These are phyloP conservation scores for Podila minutissima DNA, from an alignment of 192 early-diverging fungal species.

Conservation along the genomic window DNA sequence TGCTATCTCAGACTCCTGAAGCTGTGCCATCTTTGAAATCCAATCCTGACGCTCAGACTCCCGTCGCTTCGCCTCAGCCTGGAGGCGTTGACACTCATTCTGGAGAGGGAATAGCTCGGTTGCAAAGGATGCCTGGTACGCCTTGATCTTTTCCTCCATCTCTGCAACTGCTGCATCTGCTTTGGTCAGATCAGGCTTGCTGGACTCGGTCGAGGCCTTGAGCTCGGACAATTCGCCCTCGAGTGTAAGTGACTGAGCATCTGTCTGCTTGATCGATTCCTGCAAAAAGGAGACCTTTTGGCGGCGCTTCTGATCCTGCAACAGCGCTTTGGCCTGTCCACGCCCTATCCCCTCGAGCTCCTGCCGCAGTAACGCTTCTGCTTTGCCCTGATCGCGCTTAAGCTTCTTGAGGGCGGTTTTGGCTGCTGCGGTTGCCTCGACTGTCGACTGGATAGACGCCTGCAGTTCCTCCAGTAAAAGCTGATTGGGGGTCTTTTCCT, in stretches of 20 bases:
- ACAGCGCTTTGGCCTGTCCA: conserved; percentile 30
- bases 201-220: not conserved
- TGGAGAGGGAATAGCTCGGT: conserved; percentile 27
- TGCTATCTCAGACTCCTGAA: conserved; percentile 34
- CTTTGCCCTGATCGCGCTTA: conserved; percentile 36
- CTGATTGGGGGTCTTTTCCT: conserved; percentile 17
- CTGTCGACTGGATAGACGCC: conserved; percentile 16
- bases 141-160: conserved; percentile 16
- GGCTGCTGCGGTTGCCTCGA: conserved; percentile 13
- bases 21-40: conserved; percentile 7
- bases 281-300: conserved; percentile 47
- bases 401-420: conserved; percentile 29
- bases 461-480: conserved; percentile 22
- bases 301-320: conserved; percentile 49
- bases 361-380: conserved; percentile 28
- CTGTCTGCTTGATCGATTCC: conserved; percentile 48
- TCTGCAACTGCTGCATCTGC: not conserved
- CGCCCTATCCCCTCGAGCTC: conserved; percentile 47
- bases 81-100: conserved; percentile 18
- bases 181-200: conserved; percentile 6
- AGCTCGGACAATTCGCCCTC: conserved; percentile 21
- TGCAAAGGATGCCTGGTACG: conserved; percentile 4
- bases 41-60: conserved; percentile 23
- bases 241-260: conserved; percentile 8
- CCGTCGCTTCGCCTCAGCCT: conserved; percentile 27